Evolutionary conservation across 441 rosid species (phyloP), one percentile per base, ranked within the genome.

Genomic region (Aquilaria agallochum): DNA sequence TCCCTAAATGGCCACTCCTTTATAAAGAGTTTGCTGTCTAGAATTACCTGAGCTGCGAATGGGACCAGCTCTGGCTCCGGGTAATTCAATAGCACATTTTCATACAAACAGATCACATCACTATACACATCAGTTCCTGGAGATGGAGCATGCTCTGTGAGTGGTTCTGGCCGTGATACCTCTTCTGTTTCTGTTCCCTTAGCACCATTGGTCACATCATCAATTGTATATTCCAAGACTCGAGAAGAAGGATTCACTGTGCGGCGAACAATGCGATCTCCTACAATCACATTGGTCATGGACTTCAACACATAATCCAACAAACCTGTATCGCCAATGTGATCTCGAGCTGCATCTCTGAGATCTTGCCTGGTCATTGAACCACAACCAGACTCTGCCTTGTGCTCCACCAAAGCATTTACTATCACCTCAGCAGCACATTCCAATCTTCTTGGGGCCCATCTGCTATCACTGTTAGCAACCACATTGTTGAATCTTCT

Each of bases 291-390:
- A 63, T 94, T 91, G 76, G 82, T 83, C 91, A 95, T 79, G 1
- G 89, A 86, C 65, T 95, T 91, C 68, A 95, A 64, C 48, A 95
- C 97, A 58, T 84, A 87, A 68, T 95, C 97, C 1, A 92, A 78
- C 78, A 95, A 74, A 15, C 99, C 98, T 0, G 96, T 89, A 62
- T 95, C 99, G 9, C 99, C 97, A 30, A 95, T 92, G 62, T 86
- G 94, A 74, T 83, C 70, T 67, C 99, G 74, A 59, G 99, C 99
- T 50, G 96, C 83, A 74, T 89, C 96, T 71, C 95, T 84, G 52
- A 89, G 86, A 32, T 92, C 96, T 73, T 92, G 97, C 55, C 99
- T 63, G 36, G 84, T 86, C 99, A 95, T 89, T 57, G 97, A 90
- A 14, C 71, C 74, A 33, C 62, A 62, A 31, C 80, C 42, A 2